These are phyloP conservation scores for Malania oleifera DNA, from an alignment of 164 flowering plant species.

Conservation along the genomic window DNA sequence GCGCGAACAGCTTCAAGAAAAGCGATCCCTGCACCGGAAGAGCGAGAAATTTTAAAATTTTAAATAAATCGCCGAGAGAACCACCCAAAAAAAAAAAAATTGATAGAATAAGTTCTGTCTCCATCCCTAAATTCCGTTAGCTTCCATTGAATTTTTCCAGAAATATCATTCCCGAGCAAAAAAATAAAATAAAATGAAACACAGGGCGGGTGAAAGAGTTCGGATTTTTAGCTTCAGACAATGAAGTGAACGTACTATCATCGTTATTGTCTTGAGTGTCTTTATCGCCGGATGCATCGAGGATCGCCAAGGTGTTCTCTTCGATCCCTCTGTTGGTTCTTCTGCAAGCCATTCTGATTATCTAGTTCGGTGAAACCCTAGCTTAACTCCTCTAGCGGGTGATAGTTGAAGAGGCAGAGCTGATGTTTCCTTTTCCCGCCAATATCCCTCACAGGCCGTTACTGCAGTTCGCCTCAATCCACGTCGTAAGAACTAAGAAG, in stretches of 20 bases:
- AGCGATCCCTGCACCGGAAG: conserved; percentile 37
- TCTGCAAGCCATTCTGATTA: too few relatives aligned
- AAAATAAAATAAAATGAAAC: background rate
- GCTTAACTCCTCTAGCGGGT: too few relatives aligned
- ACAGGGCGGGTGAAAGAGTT: background rate
- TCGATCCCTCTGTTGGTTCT: conserved; percentile 41
- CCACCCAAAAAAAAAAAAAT: background rate
- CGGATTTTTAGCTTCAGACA: background rate
- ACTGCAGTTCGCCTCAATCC: too few relatives aligned
- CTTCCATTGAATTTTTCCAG: too few relatives aligned
- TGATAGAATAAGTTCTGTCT: background rate
- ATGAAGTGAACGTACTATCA: conserved; percentile 35
- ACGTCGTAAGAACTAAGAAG: too few relatives aligned
- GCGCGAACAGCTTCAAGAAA: conserved; percentile 80
- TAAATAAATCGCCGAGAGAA: too few relatives aligned
- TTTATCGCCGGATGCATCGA: conserved; percentile 47
- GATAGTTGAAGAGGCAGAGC: too few relatives aligned
- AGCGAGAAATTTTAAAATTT: too few relatives aligned
- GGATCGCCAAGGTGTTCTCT: conserved; percentile 68
- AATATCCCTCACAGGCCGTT: too few relatives aligned
- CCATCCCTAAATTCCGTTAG: background rate
- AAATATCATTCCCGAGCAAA: too few relatives aligned
- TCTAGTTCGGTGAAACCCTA: too few relatives aligned
- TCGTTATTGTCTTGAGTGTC: conserved; percentile 45
- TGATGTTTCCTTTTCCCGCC: too few relatives aligned